Base-by-base conservation (phyloP, 768 basidiomycete genomes). In the Tricholoma hemisulphureum region DNA sequence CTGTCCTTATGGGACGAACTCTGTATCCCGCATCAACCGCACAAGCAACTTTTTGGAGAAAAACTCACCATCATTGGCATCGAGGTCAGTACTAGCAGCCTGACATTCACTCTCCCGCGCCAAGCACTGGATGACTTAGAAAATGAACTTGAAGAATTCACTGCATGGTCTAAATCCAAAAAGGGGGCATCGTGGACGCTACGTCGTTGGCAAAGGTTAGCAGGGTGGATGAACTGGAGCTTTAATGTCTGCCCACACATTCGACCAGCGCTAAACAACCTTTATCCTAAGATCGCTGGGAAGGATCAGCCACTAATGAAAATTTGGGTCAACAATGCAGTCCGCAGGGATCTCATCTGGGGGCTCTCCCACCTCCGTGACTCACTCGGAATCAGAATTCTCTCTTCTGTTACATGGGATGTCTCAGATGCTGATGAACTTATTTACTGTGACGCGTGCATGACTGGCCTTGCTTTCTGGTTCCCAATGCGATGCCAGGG, bases 1-100 rank as follows among this genome's bases (percentile, higher is more conserved):
- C 72, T 82, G 0, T 35, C 32, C 2, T 68, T 80, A 1, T 79
- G 74, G 73, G 78, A 81, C 61, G 41, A 65, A 1, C 61, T 80
- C 14, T 69, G 74, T 0, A 64, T 79, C 10, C 77, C 75, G 0
- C 77, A 80, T 60, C 68, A 75, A 13, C 55, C 65, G 11, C 31
- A 51, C 3, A 82, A 81, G 57, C 80, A 81, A 58, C 8, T 76
- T 0, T 72, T n/a, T n/a, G 77, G 75, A 0, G 6, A 35, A 0
- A 6, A 34, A 0, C 68, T 80, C 13, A 61, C 63, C 2, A 71
- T 80, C 58, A 73, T 80, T 56, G 75, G 80, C 20, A 75, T 76
- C 54, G 28, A 66, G 0, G 73, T 80, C 24, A 71, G 80, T 56
- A 43, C 73, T 0, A 65, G 69, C 26, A 51, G 41, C 0, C 69